phyloP scores from a whole-genome alignment of 2,329 filamentous ascomycete genomes.

The Bimuria novae-zelandiae region DNA sequence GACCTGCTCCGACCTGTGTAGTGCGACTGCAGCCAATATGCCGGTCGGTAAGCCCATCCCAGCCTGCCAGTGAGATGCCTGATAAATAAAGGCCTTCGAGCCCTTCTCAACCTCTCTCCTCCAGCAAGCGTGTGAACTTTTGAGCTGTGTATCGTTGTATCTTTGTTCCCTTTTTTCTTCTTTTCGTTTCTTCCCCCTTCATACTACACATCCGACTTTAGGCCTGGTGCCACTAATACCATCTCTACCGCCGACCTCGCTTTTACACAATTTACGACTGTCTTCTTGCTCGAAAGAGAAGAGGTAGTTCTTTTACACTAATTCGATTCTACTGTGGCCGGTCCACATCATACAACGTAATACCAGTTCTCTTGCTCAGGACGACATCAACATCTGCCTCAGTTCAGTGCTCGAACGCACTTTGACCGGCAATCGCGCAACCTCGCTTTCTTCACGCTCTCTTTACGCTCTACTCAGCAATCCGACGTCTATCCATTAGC shows the following conservation, averaged over 20 bases:
- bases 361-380: slow-evolving; percentile 56
- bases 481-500: slow-evolving; percentile 45
- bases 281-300: slow-evolving; percentile 23
- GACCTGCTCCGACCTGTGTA: slow-evolving; percentile 27
- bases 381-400: slow-evolving; percentile 28
- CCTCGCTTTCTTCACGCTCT: slow-evolving; percentile 38
- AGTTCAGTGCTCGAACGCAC: slow-evolving; percentile 21
- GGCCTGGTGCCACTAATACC: slow-evolving; percentile 54
- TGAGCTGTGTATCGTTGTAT: slow-evolving; percentile 56
- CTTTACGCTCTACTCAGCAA: slow-evolving; percentile 43
- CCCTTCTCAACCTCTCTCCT: slow-evolving; percentile 47
- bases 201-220: slow-evolving; percentile 17
- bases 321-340: slow-evolving; percentile 49
- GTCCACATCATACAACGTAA: slow-evolving; percentile 49
- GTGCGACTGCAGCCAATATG: slow-evolving; percentile 29
- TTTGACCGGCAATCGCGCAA: slow-evolving; percentile 32
- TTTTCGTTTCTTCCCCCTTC: slow-evolving; percentile 46
- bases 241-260: slow-evolving; percentile 22
- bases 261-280: slow-evolving; percentile 23
- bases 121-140: slow-evolving; percentile 58
- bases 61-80: slow-evolving; percentile 24
- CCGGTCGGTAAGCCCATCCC: slow-evolving; percentile 27
- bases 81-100: slow-evolving; percentile 41
- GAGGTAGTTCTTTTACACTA: slow-evolving; percentile 30
- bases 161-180: slow-evolving; percentile 48